These are phyloP conservation scores for Eleusine indica DNA, from an alignment of 176 grass and related monocot species.

Conservation along the genomic window DNA sequence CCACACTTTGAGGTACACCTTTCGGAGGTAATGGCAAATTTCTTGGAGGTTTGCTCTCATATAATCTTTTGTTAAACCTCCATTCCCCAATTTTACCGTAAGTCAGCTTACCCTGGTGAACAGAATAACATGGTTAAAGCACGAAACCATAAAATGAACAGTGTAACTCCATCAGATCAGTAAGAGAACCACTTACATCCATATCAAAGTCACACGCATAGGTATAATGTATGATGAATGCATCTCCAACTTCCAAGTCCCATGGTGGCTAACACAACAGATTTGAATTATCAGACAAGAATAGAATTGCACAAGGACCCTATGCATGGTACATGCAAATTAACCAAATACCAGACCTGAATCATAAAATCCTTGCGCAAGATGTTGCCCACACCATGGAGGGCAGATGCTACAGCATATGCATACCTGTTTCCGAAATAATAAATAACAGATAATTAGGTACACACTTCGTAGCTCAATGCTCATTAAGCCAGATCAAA, in stretches of 20 bases:
- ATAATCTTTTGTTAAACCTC: constrained; percentile 97
- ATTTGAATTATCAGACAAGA: constrained; percentile 34
- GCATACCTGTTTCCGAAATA: constrained; percentile 69
- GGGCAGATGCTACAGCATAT: constrained; percentile 88
- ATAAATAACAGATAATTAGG: not conserved
- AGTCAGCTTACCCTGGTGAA: constrained; percentile 72
- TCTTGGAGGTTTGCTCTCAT: constrained; percentile 53
- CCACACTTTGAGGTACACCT: constrained; percentile 86
- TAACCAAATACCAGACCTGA: constrained; percentile 58
- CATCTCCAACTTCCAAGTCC: constrained; percentile 81
- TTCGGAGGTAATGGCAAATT: constrained; percentile 84
- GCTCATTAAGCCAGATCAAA: not conserved
- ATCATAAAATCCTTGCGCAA: constrained; percentile 95
- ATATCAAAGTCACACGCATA: constrained; percentile 92
- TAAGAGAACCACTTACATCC: constrained; percentile 57
- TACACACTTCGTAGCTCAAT: not conserved
- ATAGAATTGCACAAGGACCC: constrained; percentile 16
- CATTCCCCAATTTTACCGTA: constrained; percentile 95
- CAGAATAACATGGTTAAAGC: constrained; percentile 23
- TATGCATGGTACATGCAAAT: constrained; percentile 23
- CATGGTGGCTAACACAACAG: constrained; percentile 80
- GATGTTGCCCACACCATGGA: constrained; percentile 83
- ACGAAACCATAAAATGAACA: not conserved
- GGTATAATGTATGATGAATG: constrained; percentile 97
- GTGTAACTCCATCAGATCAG: constrained; percentile 8